Percentiles rank a stretch among this genome's conserved stretches.
Evolutionary conservation across 805 yeast species (phyloP).

Genomic region (Allodekkera sacchari): DNA sequence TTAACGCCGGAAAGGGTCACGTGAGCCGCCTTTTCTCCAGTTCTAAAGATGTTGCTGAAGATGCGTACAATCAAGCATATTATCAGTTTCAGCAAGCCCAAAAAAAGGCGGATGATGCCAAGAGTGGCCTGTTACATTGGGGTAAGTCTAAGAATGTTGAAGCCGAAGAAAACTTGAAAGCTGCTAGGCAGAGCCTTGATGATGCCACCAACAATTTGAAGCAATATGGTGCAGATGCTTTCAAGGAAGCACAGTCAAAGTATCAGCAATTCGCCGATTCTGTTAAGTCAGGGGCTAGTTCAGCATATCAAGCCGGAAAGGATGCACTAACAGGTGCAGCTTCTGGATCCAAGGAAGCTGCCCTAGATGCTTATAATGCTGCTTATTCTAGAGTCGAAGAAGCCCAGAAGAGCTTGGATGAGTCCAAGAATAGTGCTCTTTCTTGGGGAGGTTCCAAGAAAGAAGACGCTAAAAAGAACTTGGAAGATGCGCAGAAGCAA

Average conservation of each 20-base stretch:
- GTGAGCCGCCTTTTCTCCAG: too few species aligned
- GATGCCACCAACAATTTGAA: slow-evolving; percentile 8
- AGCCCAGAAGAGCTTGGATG: slow-evolving; percentile 1
- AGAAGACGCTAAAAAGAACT: slow-evolving; percentile 1
- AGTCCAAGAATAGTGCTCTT: background rate
- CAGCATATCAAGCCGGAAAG: too few species aligned
- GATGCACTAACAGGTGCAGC: too few species aligned
- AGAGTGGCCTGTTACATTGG: too few species aligned
- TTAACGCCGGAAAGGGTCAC: too few species aligned
- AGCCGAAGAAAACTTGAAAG: background rate
- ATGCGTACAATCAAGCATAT: slow-evolving; percentile 14
- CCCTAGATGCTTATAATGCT: background rate
- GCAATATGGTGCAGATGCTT: slow-evolving; percentile 17
- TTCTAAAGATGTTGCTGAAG: slow-evolving; percentile 8
- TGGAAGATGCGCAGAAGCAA: slow-evolving; percentile 2
- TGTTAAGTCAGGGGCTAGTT: background rate
- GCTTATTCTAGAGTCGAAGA: slow-evolving; percentile 1
- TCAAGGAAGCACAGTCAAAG: slow-evolving; percentile 13
- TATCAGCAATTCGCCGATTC: slow-evolving; percentile 1
- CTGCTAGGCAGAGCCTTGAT: slow-evolving; percentile 1
- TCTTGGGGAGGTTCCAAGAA: background rate
- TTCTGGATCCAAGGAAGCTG: background rate
- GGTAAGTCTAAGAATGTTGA: slow-evolving; percentile 1
- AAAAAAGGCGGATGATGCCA: slow-evolving; percentile 18
- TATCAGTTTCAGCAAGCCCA: slow-evolving; percentile 20